phyloP scores from a whole-genome alignment of 495 filamentous ascomycete genomes.

The Collariella sp. region DNA sequence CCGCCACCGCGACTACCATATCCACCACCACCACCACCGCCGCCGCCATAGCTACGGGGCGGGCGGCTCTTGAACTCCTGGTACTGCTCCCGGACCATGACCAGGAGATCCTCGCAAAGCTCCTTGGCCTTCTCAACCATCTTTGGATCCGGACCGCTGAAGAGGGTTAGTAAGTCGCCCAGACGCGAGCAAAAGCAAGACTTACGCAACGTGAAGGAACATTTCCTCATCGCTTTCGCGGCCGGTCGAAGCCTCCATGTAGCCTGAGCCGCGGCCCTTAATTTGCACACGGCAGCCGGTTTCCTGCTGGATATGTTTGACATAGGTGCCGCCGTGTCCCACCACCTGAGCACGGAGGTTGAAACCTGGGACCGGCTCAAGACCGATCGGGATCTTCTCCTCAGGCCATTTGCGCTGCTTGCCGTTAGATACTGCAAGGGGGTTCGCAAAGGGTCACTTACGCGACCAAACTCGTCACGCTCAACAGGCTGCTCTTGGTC shows the following conservation, averaged over 20 bases:
- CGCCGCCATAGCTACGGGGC: slow-evolving; percentile 55
- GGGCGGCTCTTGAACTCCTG: slow-evolving; percentile 82
- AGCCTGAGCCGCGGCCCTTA: slow-evolving; percentile 94
- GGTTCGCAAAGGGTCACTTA: slow-evolving; percentile 37
- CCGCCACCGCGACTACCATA: slow-evolving; percentile 32
- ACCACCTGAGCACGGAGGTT: slow-evolving; percentile 94
- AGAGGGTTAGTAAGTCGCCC: slow-evolving; percentile 24
- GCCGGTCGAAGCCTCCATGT: slow-evolving; percentile 73
- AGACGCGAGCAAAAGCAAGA: slow-evolving; percentile 9
- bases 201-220: slow-evolving; percentile 91
- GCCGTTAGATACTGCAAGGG: slow-evolving; percentile 26
- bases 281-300: slow-evolving; percentile 94
- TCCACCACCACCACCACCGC: slow-evolving; percentile 27
- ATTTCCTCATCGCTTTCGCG: slow-evolving; percentile 89
- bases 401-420: slow-evolving; percentile 95
- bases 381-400: slow-evolving; percentile 79
- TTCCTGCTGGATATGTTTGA: slow-evolving; percentile 94
- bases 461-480: slow-evolving; percentile 86
- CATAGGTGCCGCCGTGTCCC: slow-evolving; percentile 83
- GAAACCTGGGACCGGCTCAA: slow-evolving; percentile 91
- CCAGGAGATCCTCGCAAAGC: slow-evolving; percentile 77
- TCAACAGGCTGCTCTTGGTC: slow-evolving; percentile 87
- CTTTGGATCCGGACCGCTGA: slow-evolving; percentile 73
- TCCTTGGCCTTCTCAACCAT: slow-evolving; percentile 83
- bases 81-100: slow-evolving; percentile 76